A percentile compares a stretch with the other conserved stretches of the same genome.
These are phyloP conservation scores for Catharanthus roseus DNA, from an alignment of 257 asterid genomes.

Conservation along the genomic window DNA sequence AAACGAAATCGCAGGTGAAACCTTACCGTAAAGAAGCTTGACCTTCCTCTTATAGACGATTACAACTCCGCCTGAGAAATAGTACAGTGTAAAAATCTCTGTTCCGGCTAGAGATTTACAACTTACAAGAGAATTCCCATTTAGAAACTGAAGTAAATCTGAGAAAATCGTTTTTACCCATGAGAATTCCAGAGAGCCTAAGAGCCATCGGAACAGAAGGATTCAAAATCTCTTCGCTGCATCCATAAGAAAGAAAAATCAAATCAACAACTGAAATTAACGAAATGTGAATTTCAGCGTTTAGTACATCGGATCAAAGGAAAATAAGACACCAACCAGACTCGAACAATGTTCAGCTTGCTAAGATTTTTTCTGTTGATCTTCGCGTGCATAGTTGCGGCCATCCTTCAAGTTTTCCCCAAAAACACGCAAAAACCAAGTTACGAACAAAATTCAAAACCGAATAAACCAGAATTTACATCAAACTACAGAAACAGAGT, in stretches of 20 bases:
- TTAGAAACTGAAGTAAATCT: background rate
- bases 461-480: background rate
- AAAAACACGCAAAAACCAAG: no score
- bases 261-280: constrained; percentile 9
- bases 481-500: background rate
- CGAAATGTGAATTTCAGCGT: background rate
- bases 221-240: constrained; percentile 79
- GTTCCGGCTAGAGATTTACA: background rate
- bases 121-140: constrained; percentile 1
- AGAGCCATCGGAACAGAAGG: constrained; percentile 97
- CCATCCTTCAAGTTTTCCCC: constrained; percentile 46
- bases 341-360: constrained; percentile 67
- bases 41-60: constrained; percentile 94
- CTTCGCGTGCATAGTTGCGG: constrained; percentile 85
- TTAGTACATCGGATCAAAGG: background rate
- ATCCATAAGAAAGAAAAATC: background rate
- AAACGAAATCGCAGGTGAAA: background rate
- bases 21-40: constrained; percentile 69
- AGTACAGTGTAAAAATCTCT: background rate
- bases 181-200: constrained; percentile 91
- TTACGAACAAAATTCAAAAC: background rate
- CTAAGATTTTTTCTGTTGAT: constrained; percentile 58
- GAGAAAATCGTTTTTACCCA: constrained; percentile 49
- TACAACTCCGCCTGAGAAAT: constrained; percentile 74
- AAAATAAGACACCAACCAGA: background rate